Evolutionary conservation across 805 yeast species (phyloP), one percentile per base, ranked within the genome.

Genomic region (Starmerella bacillaris): DNA sequence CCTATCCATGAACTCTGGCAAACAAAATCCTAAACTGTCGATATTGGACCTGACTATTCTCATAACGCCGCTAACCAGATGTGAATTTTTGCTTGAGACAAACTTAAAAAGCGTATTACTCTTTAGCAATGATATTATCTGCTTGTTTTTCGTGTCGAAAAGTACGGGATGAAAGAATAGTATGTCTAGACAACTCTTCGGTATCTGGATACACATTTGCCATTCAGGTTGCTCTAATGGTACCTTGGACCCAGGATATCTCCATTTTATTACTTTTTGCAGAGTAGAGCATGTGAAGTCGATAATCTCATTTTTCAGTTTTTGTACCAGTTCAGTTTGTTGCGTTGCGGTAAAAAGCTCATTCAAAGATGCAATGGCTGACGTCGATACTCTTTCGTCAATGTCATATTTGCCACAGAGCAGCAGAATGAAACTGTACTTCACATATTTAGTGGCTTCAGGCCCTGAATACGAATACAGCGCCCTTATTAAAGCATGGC

Each of bases 391-490:
- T 2, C 64, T 41, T 30, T 70, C 53, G 44, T 84, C 95, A 2
- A 64, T 49, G 47, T 86, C 96, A 49, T 63, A 76, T 2, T 65
- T 48, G 0, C 92, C 92, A 19, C 70, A 61, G 4, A 84, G 47
- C 72, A 92, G 71, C 1, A 75, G 56, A 0, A 92, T 86, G 6
- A 80, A 61, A 0, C 78, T 64, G 44, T 77, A 76, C 40, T 71
- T 72, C 41, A 86, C 59, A 51, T 74, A 76, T 43, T 70, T 77
- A 18, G 73, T 59, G 37, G 70, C 70, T 27, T 58, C 56, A 44
- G 73, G 78, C 9, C 72, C 72, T 6, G 74, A 51, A 1, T 45
- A 37, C 12, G 47, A 41, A 27, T 78, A 70, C 27, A 72, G 60
- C 14, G 50, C 53, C 1, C 76, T 67, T 33, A 83, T 83, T 3